Percentiles rank a stretch among this genome's conserved stretches.
Evolutionary conservation across 1,284 basidiomycete genomes (phyloP).

Genomic region (Meripilus lineatus): DNA sequence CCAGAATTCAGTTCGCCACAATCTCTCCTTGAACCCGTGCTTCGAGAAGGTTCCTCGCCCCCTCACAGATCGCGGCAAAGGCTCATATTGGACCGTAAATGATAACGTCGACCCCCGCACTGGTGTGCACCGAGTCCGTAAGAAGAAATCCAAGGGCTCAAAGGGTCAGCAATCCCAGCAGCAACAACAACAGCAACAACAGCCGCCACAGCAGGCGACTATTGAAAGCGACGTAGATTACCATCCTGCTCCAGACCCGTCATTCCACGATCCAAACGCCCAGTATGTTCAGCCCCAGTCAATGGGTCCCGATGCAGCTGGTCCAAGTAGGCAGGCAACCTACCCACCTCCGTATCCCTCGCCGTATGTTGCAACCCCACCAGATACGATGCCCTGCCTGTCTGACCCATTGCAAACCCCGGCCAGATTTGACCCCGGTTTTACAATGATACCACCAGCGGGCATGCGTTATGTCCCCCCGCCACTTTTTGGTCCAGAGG

Average conservation of each 20-base stretch:
- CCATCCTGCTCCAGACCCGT: constrained; percentile 34
- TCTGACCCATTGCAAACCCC: constrained; percentile 5
- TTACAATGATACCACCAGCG: constrained; percentile 49
- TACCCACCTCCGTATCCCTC: constrained; percentile 56
- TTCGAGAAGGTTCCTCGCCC: constrained; percentile 90
- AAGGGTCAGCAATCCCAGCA: constrained; percentile 40
- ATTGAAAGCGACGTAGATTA: constrained; percentile 50
- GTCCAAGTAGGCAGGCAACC: constrained; percentile 44
- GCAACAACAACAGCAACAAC: constrained; percentile 7
- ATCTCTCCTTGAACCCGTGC: constrained; percentile 89
- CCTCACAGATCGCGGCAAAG: constrained; percentile 82
- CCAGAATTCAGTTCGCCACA: constrained; percentile 93
- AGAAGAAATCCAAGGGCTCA: constrained; percentile 66
- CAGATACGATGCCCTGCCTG: neutral
- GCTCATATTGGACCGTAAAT: constrained; percentile 85
- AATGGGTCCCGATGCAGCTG: constrained; percentile 51
- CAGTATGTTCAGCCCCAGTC: constrained; percentile 51
- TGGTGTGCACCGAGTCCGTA: constrained; percentile 77
- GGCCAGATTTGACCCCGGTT: constrained; percentile 62
- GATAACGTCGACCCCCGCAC: constrained; percentile 83
- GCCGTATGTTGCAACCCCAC: constrained; percentile 36
- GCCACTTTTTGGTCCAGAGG: constrained; percentile 57
- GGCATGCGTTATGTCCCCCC: constrained; percentile 57
- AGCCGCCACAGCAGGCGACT: constrained; percentile 12
- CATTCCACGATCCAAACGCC: constrained; percentile 48